A percentile compares a stretch with the other conserved stretches of the same genome.
These are phyloP conservation scores for Monilinia polystroma DNA, from an alignment of 2,329 filamentous ascomycete species.

Conservation along the genomic window DNA sequence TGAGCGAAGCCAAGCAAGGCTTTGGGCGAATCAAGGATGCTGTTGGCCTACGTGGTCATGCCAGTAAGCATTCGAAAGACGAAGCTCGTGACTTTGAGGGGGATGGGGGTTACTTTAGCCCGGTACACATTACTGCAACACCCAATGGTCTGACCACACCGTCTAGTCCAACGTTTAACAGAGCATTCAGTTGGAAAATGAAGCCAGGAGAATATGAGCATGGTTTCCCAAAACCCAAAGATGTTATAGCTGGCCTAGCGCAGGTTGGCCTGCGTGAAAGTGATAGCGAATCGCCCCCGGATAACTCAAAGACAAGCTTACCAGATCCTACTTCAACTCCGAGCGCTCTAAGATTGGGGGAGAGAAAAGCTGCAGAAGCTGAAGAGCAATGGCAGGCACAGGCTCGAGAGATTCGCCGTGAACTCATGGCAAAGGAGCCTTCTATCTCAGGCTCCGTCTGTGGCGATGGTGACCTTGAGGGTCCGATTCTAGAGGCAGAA, in stretches of 20 bases:
- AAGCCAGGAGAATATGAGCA: constrained; percentile 59
- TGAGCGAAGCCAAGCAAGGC: constrained; percentile 77
- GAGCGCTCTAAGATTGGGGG: constrained; percentile 27
- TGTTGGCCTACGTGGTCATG: constrained; percentile 60
- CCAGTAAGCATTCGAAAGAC: constrained; percentile 56
- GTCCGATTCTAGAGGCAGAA: constrained; percentile 51
- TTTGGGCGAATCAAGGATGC: constrained; percentile 84
- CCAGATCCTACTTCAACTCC: constrained; percentile 5
- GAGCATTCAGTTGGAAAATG: constrained; percentile 62
- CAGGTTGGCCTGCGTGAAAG: constrained; percentile 20
- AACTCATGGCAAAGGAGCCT: constrained; percentile 46
- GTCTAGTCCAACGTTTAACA: constrained; percentile 41
- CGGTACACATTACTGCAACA: constrained; percentile 30
- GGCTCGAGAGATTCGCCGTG: constrained; percentile 47
- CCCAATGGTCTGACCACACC: constrained; percentile 26
- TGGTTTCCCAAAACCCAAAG: constrained; percentile 34
- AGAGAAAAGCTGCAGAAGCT: constrained; percentile 29
- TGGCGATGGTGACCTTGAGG: constrained; percentile 59
- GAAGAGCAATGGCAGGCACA: constrained; percentile 38
- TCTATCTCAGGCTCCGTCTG: constrained; percentile 60
- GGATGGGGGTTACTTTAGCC: constrained; percentile 32
- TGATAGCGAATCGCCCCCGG: constrained; percentile 26
- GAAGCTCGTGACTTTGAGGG: constrained; percentile 39
- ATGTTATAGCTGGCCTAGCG: constrained; percentile 18
- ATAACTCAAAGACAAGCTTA: constrained; percentile 25